Conservation (phyloP, 768 basidiomycete genomes). For the Serendipita vermifera region DNA sequence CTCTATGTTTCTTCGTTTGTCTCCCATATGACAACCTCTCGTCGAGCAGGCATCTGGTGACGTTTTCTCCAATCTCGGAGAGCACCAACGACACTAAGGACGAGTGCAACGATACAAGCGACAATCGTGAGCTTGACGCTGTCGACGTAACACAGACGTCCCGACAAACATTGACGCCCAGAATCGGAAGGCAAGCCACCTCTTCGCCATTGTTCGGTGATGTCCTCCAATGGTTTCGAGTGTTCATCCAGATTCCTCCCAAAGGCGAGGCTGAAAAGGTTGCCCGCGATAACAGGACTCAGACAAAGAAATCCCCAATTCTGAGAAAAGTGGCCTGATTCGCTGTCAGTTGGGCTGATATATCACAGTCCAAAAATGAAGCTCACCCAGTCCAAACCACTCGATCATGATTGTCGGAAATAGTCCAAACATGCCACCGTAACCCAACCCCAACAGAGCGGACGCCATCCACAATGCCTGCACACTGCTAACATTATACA, state of each 20-base stretch:
- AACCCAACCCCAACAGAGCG: constrained; percentile 45
- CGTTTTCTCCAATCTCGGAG: not conserved
- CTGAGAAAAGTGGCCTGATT: constrained; percentile 59
- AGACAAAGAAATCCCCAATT: constrained; percentile 75
- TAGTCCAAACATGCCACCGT: constrained; percentile 62
- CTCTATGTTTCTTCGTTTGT: no score
- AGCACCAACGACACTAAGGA: constrained; percentile 10
- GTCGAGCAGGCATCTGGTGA: not conserved
- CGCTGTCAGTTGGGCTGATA: not conserved
- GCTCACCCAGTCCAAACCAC: constrained; percentile 79
- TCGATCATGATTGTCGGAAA: constrained; percentile 69
- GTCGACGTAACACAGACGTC: constrained; percentile 14
- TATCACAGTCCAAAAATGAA: constrained; percentile 15
- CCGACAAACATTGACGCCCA: constrained; percentile 13
- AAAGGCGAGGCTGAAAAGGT: constrained; percentile 73
- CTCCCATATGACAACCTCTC: not conserved
- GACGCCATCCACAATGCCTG: constrained; percentile 52
- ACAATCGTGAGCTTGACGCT: constrained; percentile 15
- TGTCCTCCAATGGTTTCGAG: constrained; percentile 21
- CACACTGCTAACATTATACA: constrained; percentile 43
- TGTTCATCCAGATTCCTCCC: constrained; percentile 72
- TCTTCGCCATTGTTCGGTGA: not conserved
- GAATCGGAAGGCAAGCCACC: constrained; percentile 5
- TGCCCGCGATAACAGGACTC: constrained; percentile 60
- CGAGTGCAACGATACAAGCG: constrained; percentile 14